phyloP scores from a whole-genome alignment of 1,284 basidiomycete species.

The Veloporphyrellus conicus region DNA sequence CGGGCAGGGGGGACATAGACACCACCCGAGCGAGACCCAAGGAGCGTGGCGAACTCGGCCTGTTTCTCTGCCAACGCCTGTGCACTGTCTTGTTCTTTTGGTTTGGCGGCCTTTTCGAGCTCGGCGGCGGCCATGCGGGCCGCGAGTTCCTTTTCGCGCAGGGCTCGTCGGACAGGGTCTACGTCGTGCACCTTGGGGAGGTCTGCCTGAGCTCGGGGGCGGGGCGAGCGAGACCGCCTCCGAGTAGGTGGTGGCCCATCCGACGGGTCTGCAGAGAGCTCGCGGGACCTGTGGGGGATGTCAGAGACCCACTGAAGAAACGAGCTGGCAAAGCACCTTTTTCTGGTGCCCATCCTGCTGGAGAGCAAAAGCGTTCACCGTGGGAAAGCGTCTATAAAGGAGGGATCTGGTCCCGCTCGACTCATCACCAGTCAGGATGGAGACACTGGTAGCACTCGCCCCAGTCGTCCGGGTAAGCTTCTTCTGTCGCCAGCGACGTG shows the following conservation, averaged over 20 bases:
- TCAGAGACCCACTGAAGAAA: background rate
- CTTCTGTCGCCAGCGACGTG: background rate
- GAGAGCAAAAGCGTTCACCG: slow-evolving; percentile 3
- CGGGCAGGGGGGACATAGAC: slow-evolving; percentile 96
- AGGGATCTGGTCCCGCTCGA: background rate
- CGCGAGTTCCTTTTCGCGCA: slow-evolving; percentile 76
- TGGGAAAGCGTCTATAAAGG: slow-evolving; percentile 6
- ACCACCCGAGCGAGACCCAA: slow-evolving; percentile 81
- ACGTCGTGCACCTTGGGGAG: slow-evolving; percentile 64
- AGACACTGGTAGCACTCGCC: slow-evolving; percentile 45
- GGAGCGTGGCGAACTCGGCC: slow-evolving; percentile 78
- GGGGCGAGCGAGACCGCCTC: slow-evolving; percentile 60
- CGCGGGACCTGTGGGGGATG: slow-evolving; percentile 47
- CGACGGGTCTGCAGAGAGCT: slow-evolving; percentile 43
- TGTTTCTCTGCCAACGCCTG: slow-evolving; percentile 58
- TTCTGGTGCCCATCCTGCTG: slow-evolving; percentile 18
- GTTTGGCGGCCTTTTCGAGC: slow-evolving; percentile 56
- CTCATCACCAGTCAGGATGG: slow-evolving; percentile 31
- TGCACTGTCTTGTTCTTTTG: slow-evolving; percentile 43
- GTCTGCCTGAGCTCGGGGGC: slow-evolving; percentile 37
- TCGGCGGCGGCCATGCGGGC: slow-evolving; percentile 70
- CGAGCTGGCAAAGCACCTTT: slow-evolving; percentile 17
- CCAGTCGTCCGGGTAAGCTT: slow-evolving; percentile 49
- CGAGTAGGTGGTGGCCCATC: slow-evolving; percentile 60
- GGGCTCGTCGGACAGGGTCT: slow-evolving; percentile 71